These are phyloP conservation scores for Backusella macrospora DNA, from an alignment of 192 early-diverging fungal species.

Conservation along the genomic window DNA sequence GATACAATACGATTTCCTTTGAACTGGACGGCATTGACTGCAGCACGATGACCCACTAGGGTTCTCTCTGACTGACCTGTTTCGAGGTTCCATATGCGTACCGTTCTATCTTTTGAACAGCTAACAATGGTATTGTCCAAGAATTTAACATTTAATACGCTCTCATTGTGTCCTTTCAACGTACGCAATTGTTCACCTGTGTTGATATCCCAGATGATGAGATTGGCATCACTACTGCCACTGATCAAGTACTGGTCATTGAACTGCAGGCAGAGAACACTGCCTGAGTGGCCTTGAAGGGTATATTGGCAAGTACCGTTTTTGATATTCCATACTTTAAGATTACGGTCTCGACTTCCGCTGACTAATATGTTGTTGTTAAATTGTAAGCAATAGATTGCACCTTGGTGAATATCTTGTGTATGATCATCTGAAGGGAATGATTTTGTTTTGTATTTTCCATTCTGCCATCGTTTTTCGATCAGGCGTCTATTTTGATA, in stretches of 20 bases:
- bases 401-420: slow-evolving; percentile 73
- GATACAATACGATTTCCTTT: slow-evolving; percentile 63
- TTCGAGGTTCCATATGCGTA: slow-evolving; percentile 80
- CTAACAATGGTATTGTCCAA: slow-evolving; percentile 77
- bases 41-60: slow-evolving; percentile 68
- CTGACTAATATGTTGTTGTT: slow-evolving; percentile 69
- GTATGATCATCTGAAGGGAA: slow-evolving; percentile 46
- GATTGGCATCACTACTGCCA: slow-evolving; percentile 70
- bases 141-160: slow-evolving; percentile 80
- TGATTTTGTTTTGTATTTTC: slow-evolving; percentile 60
- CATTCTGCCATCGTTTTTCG: slow-evolving; percentile 76
- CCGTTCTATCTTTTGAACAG: slow-evolving; percentile 82
- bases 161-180: slow-evolving; percentile 60
- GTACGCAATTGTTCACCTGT: slow-evolving; percentile 53
- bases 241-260: slow-evolving; percentile 68
- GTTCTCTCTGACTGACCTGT: slow-evolving; percentile 58
- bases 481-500: slow-evolving; percentile 68
- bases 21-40: slow-evolving; percentile 85
- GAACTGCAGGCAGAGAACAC: slow-evolving; percentile 89
- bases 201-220: slow-evolving; percentile 76
- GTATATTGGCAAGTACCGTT: slow-evolving; percentile 60
- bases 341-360: slow-evolving; percentile 68
- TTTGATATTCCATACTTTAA: slow-evolving; percentile 79
- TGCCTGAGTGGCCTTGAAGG: slow-evolving; percentile 73
- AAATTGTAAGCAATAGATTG: slow-evolving; percentile 87